These are phyloP conservation scores for Hydrangea macrophylla DNA, from an alignment of 148 eudicot species.

Conservation along the genomic window DNA sequence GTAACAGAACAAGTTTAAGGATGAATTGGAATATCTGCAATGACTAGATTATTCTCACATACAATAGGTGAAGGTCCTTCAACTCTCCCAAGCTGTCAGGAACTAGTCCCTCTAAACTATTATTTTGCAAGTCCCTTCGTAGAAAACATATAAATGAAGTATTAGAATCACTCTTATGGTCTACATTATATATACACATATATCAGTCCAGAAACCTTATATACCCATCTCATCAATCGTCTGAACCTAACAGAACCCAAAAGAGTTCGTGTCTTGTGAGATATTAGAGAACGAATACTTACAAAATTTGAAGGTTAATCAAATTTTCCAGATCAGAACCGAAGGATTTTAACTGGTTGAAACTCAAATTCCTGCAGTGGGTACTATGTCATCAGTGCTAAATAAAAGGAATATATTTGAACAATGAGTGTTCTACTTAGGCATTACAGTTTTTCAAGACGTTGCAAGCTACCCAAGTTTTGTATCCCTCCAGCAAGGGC, in stretches of 20 bases:
- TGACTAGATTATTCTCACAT: constrained; percentile 23
- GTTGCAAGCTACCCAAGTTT: constrained; percentile 60
- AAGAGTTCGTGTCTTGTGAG: neutral
- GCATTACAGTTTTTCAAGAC: constrained; percentile 61
- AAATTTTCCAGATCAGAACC: constrained; percentile 57
- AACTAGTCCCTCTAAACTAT: constrained; percentile 59
- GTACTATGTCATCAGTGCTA: neutral
- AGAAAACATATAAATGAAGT: neutral
- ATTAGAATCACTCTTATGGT: neutral
- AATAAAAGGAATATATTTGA: neutral
- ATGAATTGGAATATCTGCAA: neutral
- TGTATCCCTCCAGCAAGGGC: constrained; percentile 71
- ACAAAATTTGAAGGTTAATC: constrained; percentile 61
- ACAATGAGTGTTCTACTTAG: neutral
- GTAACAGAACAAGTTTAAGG: neutral
- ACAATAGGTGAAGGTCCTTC: constrained; percentile 65
- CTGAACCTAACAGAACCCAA: too few relatives aligned
- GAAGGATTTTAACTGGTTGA: constrained; percentile 65
- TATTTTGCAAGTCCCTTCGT: constrained; percentile 67
- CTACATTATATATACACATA: too few relatives aligned
- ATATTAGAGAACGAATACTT: constrained; percentile 30
- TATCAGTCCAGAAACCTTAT: neutral
- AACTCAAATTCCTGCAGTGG: constrained; percentile 68
- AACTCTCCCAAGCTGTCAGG: constrained; percentile 59
- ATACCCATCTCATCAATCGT: neutral